phyloP scores from a whole-genome alignment of 2,329 filamentous ascomycete species.

The Nannizzia gypsea region DNA sequence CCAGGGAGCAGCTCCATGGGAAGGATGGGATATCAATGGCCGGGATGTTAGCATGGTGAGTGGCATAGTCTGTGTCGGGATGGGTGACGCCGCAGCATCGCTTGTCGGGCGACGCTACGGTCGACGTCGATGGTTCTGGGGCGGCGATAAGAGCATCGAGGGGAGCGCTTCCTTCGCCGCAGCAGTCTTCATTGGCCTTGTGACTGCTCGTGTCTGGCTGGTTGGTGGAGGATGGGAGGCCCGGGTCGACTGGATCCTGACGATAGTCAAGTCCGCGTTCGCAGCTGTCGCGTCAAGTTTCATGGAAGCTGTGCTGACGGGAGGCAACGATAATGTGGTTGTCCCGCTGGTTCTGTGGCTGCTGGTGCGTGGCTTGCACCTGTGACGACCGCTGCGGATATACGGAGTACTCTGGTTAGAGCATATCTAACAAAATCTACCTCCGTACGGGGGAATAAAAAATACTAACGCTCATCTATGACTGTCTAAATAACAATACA shows the following conservation, averaged over 20 bases:
- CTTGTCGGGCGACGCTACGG: conserved; percentile 81
- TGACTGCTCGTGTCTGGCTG: conserved; percentile 62
- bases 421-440: background rate
- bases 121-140: conserved; percentile 87
- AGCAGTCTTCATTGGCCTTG: conserved; percentile 65
- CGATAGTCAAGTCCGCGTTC: conserved; percentile 48
- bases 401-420: too few relatives aligned
- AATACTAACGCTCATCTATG: background rate
- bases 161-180: conserved; percentile 68
- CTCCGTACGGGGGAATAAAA: background rate
- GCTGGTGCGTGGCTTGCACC: conserved; percentile 63
- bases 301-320: conserved; percentile 88
- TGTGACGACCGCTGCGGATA: conserved; percentile 12
- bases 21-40: conserved; percentile 61
- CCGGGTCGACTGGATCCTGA: conserved; percentile 24
- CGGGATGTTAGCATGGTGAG: conserved; percentile 82
- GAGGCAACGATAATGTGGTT: conserved; percentile 96
- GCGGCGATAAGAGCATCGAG: conserved; percentile 89
- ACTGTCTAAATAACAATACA: background rate
- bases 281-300: conserved; percentile 75
- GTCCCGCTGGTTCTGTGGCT: conserved; percentile 90
- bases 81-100: conserved; percentile 88
- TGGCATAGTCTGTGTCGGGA: conserved; percentile 84
- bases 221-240: conserved; percentile 57
- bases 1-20: conserved; percentile 43